Base-by-base conservation (phyloP, 805 yeast genomes). In the Clavispora santaluciae region DNA sequence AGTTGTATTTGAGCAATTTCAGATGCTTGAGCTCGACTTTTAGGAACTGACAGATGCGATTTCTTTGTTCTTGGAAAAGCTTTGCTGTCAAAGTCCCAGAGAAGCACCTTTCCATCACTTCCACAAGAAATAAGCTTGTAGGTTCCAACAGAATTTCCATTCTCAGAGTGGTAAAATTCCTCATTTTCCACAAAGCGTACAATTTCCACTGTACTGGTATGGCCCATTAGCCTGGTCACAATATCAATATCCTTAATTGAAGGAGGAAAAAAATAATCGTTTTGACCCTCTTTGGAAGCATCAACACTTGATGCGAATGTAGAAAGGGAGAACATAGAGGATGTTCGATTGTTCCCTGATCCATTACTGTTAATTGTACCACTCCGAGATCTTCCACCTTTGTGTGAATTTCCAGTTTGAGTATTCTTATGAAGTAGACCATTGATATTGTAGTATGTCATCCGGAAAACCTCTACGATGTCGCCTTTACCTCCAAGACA, bases 401-500 rank as follows among this genome's bases (percentile, higher is more conserved):
- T 40, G 7, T 38, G 30, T 1, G 43, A 8, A 8, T 16, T 28
- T 15, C 10, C 20, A 12, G 28, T 6, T 6, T 35, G 30, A 5
- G 24, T 31, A 31, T 44, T 49, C 34, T 41, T 44, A 13, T 33
- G 42, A 23, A 68, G 46, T 13, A 68, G 47, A 2, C 66, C 67
- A 45, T 59, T 63, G 22, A 68, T 63, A 44, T 68, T 68, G 49
- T 66, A 68, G 54, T 67, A 69, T 31, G 63, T 60, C 59, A 69
- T 53, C 39, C 61, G 60, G 49, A 66, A 68, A 6, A 67, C 54
- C 43, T 68, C 73, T 26, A 69, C 62, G 33, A 68, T 46, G 42
- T 79, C 81, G 29, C 83, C 86, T 12, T 76, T 78, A 68, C 59
- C 84, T 60, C 55, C 83, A 4, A 67, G 46, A 17, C 63, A 55